Evolutionary conservation across 1,139 yeast genomes (phyloP).

Genomic region (Sugiyamaella sp.): DNA sequence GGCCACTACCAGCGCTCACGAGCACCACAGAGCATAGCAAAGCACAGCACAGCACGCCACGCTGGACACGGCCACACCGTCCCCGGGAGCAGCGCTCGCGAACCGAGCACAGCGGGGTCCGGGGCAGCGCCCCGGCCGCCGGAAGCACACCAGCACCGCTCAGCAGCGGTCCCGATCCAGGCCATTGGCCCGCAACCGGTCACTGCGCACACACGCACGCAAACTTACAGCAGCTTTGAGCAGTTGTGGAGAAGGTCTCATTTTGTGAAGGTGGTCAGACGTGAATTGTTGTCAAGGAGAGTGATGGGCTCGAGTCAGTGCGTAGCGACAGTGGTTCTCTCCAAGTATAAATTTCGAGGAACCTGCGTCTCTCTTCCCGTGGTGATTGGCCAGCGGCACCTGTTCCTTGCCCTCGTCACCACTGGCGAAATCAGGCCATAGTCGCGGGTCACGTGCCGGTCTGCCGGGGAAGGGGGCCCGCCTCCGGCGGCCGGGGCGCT

Average conservation of each 20-base stretch:
- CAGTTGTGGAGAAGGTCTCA: conserved; percentile 36
- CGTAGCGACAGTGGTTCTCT: background rate
- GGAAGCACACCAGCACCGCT: background rate
- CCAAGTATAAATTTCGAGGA: conserved; percentile 12
- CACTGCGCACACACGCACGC: background rate
- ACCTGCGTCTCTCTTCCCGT: conserved; percentile 7
- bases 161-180: background rate
- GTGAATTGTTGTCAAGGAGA: background rate
- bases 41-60: too few relatives aligned
- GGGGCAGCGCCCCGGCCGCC: too few relatives aligned
- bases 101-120: too few relatives aligned
- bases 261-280: conserved; percentile 17
- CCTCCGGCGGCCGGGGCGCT: background rate
- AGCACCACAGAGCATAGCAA: too few relatives aligned
- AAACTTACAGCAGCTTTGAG: conserved; percentile 37
- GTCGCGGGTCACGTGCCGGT: background rate
- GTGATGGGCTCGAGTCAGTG: background rate
- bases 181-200: background rate
- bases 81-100: too few relatives aligned
- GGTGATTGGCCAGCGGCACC: conserved; percentile 10
- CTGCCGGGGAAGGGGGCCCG: background rate
- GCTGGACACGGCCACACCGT: too few relatives aligned
- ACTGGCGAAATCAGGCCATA: conserved; percentile 13
- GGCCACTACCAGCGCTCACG: too few relatives aligned
- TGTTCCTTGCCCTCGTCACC: conserved; percentile 1